Evolutionary conservation across 768 basidiomycete species (phyloP).

Genomic region (Lentinula raphanica): DNA sequence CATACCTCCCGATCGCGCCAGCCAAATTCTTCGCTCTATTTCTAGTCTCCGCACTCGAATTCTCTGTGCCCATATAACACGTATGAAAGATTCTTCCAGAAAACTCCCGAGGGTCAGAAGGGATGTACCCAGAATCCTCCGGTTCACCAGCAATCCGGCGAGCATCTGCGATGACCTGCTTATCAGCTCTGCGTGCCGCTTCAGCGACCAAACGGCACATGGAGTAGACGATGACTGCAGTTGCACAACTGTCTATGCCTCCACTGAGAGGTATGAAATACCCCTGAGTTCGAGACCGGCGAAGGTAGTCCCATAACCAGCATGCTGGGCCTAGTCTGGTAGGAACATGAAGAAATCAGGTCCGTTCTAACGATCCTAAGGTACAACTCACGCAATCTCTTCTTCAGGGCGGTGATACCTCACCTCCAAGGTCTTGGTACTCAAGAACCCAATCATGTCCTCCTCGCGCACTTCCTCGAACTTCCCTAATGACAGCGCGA

Average conservation of each 20-base stretch:
- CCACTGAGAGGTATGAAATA: constrained; percentile 66
- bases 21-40: constrained; percentile 82
- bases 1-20: constrained; percentile 83
- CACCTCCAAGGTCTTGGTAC: constrained; percentile 40
- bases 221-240: constrained; percentile 90
- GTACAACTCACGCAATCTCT: constrained; percentile 76
- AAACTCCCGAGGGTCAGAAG: constrained; percentile 85
- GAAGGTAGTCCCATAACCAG: constrained; percentile 99
- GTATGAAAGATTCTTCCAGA: constrained; percentile 88
- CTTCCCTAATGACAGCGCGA: constrained; percentile 72
- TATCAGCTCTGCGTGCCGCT: constrained; percentile 67
- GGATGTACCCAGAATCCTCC: constrained; percentile 75
- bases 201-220: constrained; percentile 92
- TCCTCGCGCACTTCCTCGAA: constrained; percentile 59
- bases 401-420: constrained; percentile 87
- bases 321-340: constrained; percentile 91
- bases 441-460: constrained; percentile 34
- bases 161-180: constrained; percentile 87
- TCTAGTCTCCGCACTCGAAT: constrained; percentile 85
- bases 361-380: not conserved
- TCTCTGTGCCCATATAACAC: constrained; percentile 98
- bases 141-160: constrained; percentile 84
- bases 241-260: constrained; percentile 96
- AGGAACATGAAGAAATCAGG: not conserved
- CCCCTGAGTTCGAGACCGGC: constrained; percentile 88